These are phyloP conservation scores for Coniochaeta hoffmannii DNA, from an alignment of 2,329 filamentous ascomycete genomes.

Conservation along the genomic window DNA sequence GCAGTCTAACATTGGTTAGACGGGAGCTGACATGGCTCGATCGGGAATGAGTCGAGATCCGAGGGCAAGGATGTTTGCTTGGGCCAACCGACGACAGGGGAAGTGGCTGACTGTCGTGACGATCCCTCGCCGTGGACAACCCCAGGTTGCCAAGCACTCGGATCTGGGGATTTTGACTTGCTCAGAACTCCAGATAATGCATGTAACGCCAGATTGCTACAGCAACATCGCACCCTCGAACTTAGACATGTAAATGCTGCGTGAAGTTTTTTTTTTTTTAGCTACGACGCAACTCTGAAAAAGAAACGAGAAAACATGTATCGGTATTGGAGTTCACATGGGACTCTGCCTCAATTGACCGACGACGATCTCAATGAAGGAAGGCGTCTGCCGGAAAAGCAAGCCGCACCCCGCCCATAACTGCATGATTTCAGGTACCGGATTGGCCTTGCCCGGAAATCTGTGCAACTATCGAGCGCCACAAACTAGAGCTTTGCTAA, in stretches of 20 bases:
- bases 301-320: too few species aligned
- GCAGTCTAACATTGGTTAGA: background rate
- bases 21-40: background rate
- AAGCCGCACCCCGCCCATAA: too few species aligned
- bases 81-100: background rate
- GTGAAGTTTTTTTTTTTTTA: too few species aligned
- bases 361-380: background rate
- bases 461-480: conserved; percentile 1
- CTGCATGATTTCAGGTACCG: background rate
- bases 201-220: background rate
- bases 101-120: background rate
- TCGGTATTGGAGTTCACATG: too few species aligned
- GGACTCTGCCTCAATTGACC: too few species aligned
- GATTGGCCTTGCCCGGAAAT: background rate
- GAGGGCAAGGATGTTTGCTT: background rate
- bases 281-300: too few species aligned
- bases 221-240: background rate
- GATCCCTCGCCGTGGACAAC: background rate
- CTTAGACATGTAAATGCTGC: too few species aligned
- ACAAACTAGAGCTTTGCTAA: background rate
- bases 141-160: background rate
- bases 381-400: background rate
- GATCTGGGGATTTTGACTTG: too few species aligned
- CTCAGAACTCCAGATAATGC: too few species aligned
- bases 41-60: background rate